phyloP scores from a whole-genome alignment of 805 yeast genomes.

The Yueomyces sinensis region DNA sequence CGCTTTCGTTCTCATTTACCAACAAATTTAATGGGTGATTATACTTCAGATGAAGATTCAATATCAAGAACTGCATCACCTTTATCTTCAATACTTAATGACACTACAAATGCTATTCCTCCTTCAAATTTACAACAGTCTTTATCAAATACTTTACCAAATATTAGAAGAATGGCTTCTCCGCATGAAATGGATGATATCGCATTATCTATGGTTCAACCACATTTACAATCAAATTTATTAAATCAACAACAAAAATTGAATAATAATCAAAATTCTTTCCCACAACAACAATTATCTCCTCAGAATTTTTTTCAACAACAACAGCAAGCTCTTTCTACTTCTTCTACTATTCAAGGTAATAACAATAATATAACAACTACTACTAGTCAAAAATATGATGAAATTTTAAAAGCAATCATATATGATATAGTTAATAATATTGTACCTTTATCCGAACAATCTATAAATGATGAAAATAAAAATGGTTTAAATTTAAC shows the following conservation, averaged over 20 bases:
- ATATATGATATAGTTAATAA: conserved; percentile 16
- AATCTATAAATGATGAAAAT: conserved; percentile 7
- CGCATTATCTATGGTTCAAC: neutral
- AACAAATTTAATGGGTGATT: neutral
- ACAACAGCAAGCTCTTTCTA: neutral
- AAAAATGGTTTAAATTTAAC: conserved; percentile 8
- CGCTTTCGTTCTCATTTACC: neutral
- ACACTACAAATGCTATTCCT: no score
- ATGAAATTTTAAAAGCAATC: conserved; percentile 15
- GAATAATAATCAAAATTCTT: neutral
- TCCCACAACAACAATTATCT: neutral
- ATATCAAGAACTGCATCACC: neutral
- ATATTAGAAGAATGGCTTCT: neutral
- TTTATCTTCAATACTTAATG: neutral
- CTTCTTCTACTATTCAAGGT: conserved; percentile 2
- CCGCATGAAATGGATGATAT: neutral
- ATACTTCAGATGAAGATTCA: neutral
- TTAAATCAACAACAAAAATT: neutral
- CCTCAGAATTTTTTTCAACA: neutral
- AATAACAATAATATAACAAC: no score
- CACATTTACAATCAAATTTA: neutral
- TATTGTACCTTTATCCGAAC: conserved; percentile 12
- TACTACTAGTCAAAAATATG: conserved; percentile 13
- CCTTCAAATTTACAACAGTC: neutral
- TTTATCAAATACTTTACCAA: neutral